Conservation (phyloP, 371 early-diverging fungal genomes). For the Nematocida homosporus region DNA sequence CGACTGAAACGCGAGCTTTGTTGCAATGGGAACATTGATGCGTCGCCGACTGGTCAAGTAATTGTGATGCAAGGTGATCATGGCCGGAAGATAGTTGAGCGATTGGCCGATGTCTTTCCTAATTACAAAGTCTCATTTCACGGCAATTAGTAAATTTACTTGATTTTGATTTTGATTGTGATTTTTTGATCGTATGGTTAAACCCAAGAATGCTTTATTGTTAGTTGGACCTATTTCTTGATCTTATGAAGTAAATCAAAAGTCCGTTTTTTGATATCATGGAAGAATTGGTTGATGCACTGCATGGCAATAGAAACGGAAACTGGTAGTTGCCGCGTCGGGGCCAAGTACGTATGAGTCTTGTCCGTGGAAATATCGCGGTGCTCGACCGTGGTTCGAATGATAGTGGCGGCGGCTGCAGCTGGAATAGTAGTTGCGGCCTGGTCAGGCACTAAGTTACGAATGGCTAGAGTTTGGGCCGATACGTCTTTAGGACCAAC, state of each 20-base stretch:
- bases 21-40: constrained; percentile 86
- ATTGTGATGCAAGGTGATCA: constrained; percentile 91
- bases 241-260: too few relatives aligned
- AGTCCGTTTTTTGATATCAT: not conserved
- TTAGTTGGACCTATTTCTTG: too few relatives aligned
- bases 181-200: not conserved
- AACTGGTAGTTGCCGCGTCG: not conserved
- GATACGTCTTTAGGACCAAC: constrained; percentile 85
- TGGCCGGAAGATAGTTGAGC: constrained; percentile 72
- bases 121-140: constrained; percentile 31
- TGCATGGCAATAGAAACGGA: not conserved
- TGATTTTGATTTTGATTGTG: not conserved
- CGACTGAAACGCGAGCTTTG: constrained; percentile 87
- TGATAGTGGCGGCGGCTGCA: not conserved
- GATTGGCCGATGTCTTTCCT: constrained; percentile 27
- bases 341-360: not conserved
- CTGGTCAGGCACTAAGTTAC: constrained; percentile 17
- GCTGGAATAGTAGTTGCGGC: not conserved
- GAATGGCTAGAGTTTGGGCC: constrained; percentile 72
- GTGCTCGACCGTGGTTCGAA: not conserved
- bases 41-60: constrained; percentile 72
- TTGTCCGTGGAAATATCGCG: constrained; percentile 1
- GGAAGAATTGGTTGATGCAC: not conserved
- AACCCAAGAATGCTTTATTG: too few relatives aligned
- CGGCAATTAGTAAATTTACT: constrained; percentile 14